Evolutionary conservation across 1,139 yeast genomes (phyloP).

Genomic region (Geotrichum carabidarum): DNA sequence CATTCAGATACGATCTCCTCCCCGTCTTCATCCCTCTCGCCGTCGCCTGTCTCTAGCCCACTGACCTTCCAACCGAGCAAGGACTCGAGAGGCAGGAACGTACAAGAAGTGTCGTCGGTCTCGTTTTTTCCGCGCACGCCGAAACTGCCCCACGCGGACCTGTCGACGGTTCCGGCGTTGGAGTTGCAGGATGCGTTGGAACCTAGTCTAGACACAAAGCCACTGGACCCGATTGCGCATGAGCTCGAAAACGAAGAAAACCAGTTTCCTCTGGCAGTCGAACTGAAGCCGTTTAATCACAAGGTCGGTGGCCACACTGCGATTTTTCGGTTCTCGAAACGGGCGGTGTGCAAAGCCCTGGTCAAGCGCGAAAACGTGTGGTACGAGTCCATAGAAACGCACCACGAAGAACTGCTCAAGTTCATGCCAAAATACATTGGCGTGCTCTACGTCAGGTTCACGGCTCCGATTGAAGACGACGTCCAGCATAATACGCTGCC

Average conservation of each 20-base stretch:
- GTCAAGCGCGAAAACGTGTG: conserved; percentile 84
- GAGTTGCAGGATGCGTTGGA: not conserved
- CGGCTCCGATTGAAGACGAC: conserved; percentile 36
- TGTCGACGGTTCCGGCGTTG: not conserved
- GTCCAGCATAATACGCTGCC: conserved; percentile 41
- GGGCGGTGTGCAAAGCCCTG: conserved; percentile 93
- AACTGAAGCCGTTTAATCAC: conserved; percentile 78
- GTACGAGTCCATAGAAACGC: conserved; percentile 80
- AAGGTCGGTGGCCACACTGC: conserved; percentile 99
- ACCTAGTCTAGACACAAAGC: not conserved
- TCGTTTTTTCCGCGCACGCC: conserved; percentile 55
- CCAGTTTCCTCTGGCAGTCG: conserved; percentile 49
- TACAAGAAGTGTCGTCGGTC: conserved; percentile 49
- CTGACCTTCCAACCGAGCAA: not conserved
- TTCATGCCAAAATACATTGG: conserved; percentile 95
- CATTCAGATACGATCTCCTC: not conserved
- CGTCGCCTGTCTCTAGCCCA: not conserved
- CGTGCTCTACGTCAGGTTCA: conserved; percentile 82
- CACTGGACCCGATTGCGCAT: not conserved
- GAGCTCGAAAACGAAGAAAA: not conserved
- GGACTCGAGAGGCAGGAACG: not conserved
- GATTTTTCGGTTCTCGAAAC: conserved; percentile 79
- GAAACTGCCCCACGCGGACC: conserved; percentile 9
- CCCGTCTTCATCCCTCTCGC: not conserved
- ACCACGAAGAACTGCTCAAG: conserved; percentile 67